phyloP scores from a whole-genome alignment of 2,329 filamentous ascomycete genomes.

The Claviceps spartinae region DNA sequence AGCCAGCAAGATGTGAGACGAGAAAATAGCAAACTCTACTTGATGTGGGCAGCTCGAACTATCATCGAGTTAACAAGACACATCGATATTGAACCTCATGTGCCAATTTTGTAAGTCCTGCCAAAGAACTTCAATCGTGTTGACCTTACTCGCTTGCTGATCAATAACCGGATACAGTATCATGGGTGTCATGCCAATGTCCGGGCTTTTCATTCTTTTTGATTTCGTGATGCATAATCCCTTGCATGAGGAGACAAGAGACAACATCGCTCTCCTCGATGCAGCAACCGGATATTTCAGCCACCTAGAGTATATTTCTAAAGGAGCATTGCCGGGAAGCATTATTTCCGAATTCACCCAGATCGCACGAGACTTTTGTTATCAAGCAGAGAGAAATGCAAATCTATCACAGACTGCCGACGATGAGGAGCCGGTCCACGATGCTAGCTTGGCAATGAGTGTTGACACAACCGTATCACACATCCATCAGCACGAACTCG shows the following conservation, averaged over 20 bases:
- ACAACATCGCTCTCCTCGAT: constrained; percentile 9
- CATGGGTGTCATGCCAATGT: constrained; percentile 8
- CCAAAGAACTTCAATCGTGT: neutral
- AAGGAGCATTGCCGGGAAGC: constrained; percentile 7
- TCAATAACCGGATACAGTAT: constrained; percentile 4
- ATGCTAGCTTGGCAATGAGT: neutral
- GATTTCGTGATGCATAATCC: constrained; percentile 13
- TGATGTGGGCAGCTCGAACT: constrained; percentile 18
- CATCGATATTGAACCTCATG: constrained; percentile 20
- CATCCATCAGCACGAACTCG: neutral
- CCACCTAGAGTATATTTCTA: constrained; percentile 5
- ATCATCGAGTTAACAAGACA: constrained; percentile 20
- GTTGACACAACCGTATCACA: neutral
- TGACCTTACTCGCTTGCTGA: neutral
- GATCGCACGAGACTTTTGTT: constrained; percentile 1
- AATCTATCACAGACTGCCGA: neutral
- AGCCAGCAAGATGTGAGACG: constrained; percentile 6
- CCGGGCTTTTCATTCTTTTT: constrained; percentile 12
- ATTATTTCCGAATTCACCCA: constrained; percentile 4
- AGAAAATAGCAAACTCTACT: constrained; percentile 10
- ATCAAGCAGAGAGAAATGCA: constrained; percentile 1
- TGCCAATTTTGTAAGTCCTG: constrained; percentile 19
- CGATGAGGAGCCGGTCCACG: neutral
- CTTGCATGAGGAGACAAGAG: constrained; percentile 7
- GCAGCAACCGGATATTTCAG: constrained; percentile 9